These are phyloP conservation scores for Tulasnella sp. DNA, from an alignment of 768 basidiomycete species.

Conservation along the genomic window DNA sequence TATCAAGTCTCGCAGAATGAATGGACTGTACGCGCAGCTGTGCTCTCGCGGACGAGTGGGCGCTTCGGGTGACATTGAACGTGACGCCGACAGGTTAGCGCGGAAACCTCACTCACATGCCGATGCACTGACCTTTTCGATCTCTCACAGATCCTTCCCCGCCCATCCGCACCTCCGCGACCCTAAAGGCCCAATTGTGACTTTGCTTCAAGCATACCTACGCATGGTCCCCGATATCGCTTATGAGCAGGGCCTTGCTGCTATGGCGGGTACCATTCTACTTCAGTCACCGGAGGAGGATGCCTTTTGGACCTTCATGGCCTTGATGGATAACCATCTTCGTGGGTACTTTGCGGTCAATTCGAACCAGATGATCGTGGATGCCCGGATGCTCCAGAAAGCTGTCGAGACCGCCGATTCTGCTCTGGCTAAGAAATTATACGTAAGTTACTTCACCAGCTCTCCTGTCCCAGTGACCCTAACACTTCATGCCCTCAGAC, in stretches of 20 bases:
- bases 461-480: not conserved
- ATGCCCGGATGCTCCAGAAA: constrained; percentile 55
- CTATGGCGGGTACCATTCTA: constrained; percentile 60
- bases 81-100: constrained; percentile 37
- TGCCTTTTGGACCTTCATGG: constrained; percentile 83
- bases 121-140: not conserved
- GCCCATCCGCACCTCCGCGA: constrained; percentile 49
- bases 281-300: constrained; percentile 75
- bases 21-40: constrained; percentile 56
- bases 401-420: constrained; percentile 56
- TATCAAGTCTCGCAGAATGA: constrained; percentile 56
- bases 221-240: constrained; percentile 77
- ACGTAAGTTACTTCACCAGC: constrained; percentile 26
- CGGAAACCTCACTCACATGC: not conserved
- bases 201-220: constrained; percentile 57
- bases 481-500: not conserved
- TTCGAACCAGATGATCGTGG: constrained; percentile 59
- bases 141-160: constrained; percentile 31
- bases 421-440: constrained; percentile 50
- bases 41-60: constrained; percentile 43
- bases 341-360: constrained; percentile 60
- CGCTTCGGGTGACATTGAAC: constrained; percentile 42
- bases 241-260: constrained; percentile 57
- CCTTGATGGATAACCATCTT: constrained; percentile 75
- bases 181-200: constrained; percentile 41